A percentile compares a stretch with the other conserved stretches of the same genome.
Conservation (phyloP, 2,329 filamentous ascomycete genomes). For the Sphaerulina musiva region DNA sequence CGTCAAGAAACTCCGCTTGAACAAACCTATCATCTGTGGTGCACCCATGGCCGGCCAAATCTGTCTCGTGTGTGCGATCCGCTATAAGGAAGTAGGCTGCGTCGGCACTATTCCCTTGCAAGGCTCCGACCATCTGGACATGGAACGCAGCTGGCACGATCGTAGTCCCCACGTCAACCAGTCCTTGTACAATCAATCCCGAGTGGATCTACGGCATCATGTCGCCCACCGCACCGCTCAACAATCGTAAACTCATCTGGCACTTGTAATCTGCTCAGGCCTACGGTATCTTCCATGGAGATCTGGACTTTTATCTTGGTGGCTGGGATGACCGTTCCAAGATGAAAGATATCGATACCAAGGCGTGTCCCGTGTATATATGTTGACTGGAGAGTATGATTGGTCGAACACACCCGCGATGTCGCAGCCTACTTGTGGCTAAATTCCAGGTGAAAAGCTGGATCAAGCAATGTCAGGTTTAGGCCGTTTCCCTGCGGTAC, state of each 20-base stretch:
- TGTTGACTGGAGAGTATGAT: constrained; percentile 48
- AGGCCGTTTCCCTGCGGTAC: constrained; percentile 42
- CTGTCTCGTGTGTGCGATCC: constrained; percentile 43
- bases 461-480: constrained; percentile 42
- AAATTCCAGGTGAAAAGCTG: constrained; percentile 41
- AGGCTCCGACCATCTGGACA: constrained; percentile 39
- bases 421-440: constrained; percentile 43
- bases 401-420: constrained; percentile 45
- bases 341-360: constrained; percentile 40
- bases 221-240: constrained; percentile 41
- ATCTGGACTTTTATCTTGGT: constrained; percentile 48
- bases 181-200: constrained; percentile 35
- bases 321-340: constrained; percentile 45
- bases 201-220: constrained; percentile 49
- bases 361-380: constrained; percentile 47
- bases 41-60: constrained; percentile 48
- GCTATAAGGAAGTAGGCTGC: constrained; percentile 43
- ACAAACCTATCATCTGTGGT: constrained; percentile 45
- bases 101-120: constrained; percentile 45
- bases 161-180: constrained; percentile 45
- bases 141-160: constrained; percentile 41
- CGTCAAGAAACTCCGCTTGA: constrained; percentile 40
- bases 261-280: constrained; percentile 46
- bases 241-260: constrained; percentile 45
- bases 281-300: constrained; percentile 48